Evolutionary conservation across 2,329 filamentous ascomycete genomes (phyloP).

Genomic region (Fusarium piperis): DNA sequence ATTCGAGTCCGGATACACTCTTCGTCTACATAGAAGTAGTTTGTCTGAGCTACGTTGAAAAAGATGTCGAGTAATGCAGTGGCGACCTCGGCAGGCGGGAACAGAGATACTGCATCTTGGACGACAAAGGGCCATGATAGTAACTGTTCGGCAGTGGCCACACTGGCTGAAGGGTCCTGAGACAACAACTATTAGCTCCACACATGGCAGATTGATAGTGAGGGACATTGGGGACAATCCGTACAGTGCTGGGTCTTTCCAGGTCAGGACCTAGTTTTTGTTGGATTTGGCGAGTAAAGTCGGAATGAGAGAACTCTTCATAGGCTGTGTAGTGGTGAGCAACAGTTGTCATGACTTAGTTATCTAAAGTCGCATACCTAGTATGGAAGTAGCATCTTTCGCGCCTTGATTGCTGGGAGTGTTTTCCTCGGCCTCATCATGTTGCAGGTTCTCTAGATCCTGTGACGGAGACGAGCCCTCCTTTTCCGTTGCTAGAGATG

Average conservation of each 20-base stretch:
- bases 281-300: constrained; percentile 16
- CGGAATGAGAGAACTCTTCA: constrained; percentile 17
- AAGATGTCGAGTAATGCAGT: constrained; percentile 8
- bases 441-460: not conserved
- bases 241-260: not conserved
- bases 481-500: not conserved
- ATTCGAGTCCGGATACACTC: not conserved
- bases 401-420: not conserved
- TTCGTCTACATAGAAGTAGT: constrained; percentile 28
- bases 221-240: not conserved
- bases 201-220: not conserved
- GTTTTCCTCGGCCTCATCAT: not conserved
- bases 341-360: not conserved
- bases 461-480: not conserved
- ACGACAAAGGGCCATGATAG: constrained; percentile 15
- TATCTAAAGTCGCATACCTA: not conserved
- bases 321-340: not conserved
- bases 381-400: not conserved
- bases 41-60: constrained; percentile 22
- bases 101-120: constrained; percentile 16
- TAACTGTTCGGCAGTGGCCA: constrained; percentile 8
- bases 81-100: constrained; percentile 10
- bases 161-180: not conserved
- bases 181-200: not conserved
- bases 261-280: constrained; percentile 8